Base-by-base conservation (phyloP, 768 basidiomycete genomes). In the Boletus eberwhitei region DNA sequence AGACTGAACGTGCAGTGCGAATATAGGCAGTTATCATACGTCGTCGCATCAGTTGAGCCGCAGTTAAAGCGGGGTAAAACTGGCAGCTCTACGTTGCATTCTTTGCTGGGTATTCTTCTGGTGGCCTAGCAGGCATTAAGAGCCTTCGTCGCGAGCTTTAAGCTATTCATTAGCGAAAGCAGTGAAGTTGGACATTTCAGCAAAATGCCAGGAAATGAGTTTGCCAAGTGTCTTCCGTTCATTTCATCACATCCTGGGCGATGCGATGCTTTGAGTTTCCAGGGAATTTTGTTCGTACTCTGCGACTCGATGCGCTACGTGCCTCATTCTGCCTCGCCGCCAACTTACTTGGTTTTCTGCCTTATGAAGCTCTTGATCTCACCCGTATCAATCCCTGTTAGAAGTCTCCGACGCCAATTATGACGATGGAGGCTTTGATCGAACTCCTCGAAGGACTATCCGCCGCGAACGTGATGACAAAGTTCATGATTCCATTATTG, bases 401-500 rank as follows among this genome's bases (percentile, higher is more conserved):
- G 85, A 88, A 80, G 84, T 73, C 63, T 66, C 80, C 72, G 83
- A 83, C 64, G 65, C 74, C 68, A 76, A 75, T 69, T 82, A 75
- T 73, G 81, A 79, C 67, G 81, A 80, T 57, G 82, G 80, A 62
- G 75, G 75, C 63, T 73, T 66, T 66, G 76, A 76, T 45, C 76
- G 73, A 54, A 68, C 61, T 52, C 66, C 61, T 52, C 74, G 77
- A 63, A 84, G 82, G 53, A 76, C 75, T 52, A 63, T 76, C 45
- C 85, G 86, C 61, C 87, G 87, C 70, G 88, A 90, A 71, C 82
- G 83, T 75, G 88, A 92, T 73, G 91, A 91, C 76, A 91, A 93
- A 74, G 83, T 89, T 40, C 92, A 92, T 79, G 87, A 89, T 65
- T 88, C 88, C 37, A 86, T 93, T 59, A 94, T 96, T 75, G 92